Base-by-base conservation (phyloP, 176 grass and related monocot species). In the Puccinellia tenuiflora region DNA sequence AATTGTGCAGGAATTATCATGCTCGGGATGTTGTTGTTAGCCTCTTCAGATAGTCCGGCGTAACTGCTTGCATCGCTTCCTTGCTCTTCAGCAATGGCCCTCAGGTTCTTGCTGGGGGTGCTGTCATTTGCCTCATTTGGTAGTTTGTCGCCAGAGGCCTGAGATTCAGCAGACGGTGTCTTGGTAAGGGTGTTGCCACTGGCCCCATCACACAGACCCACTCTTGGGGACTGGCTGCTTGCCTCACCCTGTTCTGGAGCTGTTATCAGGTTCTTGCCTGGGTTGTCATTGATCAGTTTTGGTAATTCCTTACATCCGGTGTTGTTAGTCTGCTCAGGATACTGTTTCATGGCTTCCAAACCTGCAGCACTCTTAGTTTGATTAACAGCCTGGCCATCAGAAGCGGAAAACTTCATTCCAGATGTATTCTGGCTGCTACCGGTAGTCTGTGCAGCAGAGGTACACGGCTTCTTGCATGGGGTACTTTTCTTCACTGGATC, bases 321-420 rank as follows among this genome's bases (percentile, higher is more conserved):
- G 52, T n/a, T 54, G 25, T 18, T 47, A n/a, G 50, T 52, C 6
- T 52, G 31, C 63, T 37, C 63, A 67, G 63, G 77, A 78, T 87
- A 96, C 20, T 38, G 48, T 68, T 92, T 89, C 62, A 68, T 47
- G 20, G 63, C 84, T 61, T 91, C 66, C 37, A 85, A 70, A 29
- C 67, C 45, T 66, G 76, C 52, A 42, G 52, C 0, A 1, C 40
- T 70, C 60, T 29, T 62, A 56, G 70, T 80, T 77, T 18, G 77
- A n/a, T 81, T 61, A 29, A 47, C n/a, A 76, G 68, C 37, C 16
- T 39, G 82, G 29, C 15, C 68, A 80, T 20, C 57, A 85, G 76
- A 85, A 30, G 28, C 22, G 22, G 70, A 22, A 57, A 15, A 28
- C 70, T 80, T 88, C 37, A 66, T 47, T 57, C 21, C 7, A 31